Base-by-base conservation (phyloP, 2,329 filamentous ascomycete species). In the Phialophora chinensis region DNA sequence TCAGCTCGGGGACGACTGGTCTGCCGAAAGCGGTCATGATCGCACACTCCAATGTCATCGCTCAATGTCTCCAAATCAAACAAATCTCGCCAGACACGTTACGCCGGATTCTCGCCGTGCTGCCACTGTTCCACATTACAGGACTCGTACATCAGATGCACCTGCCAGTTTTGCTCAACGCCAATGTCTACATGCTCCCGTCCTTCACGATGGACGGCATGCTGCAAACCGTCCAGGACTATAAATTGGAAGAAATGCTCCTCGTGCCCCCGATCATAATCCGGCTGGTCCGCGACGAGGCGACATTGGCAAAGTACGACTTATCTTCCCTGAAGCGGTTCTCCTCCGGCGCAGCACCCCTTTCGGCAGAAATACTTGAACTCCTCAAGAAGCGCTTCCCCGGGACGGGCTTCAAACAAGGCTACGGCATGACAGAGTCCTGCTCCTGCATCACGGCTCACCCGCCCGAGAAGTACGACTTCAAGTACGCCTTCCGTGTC, bases 371-470 rank as follows among this genome's bases (percentile, higher is more conserved):
- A 73, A 84, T 90, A 62, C 79, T 89, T 17, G 81, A 84, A 27
- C 79, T 84, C 27, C 77, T 90, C 14, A 76, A 85, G 65, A 78
- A 81, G 66, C 83, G 82, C 56, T 89, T 88, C 71, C 87, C 87
- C 0, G 66, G 66, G 17, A 86, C 84, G 0, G 86, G 86, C 0
- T 88, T 90, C 75, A 87, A 87, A 71, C 87, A 89, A 72, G 87
- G 86, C 1, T 90, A 89, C 71, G 88, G 88, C 31, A 90, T 90
- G 87, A 90, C 88, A 0, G 88, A 90, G 74, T 85, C 82, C 0
- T 90, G 86, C 74, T 82, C 80, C 1, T 89, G 86, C 69, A 87
- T 90, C 68, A 88, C 87, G 0, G 82, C 85, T 0, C 87, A 89
- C 62, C 85, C 87, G 4, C 83, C 83, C 0, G 79, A 82, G 0